Conservation (phyloP, 257 asterid species). For the Solanum appendiculatum region DNA sequence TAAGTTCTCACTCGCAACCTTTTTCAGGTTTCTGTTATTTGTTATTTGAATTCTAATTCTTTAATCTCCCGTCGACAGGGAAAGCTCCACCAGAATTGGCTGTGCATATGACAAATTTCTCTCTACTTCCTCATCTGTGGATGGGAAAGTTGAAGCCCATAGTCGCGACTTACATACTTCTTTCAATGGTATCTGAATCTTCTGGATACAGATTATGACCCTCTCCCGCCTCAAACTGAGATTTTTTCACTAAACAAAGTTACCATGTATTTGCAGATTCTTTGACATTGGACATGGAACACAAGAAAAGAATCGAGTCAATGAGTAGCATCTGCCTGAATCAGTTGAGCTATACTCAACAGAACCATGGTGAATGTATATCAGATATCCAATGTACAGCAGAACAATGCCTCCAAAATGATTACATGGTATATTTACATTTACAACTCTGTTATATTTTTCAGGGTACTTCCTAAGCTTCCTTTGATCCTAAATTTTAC, state of each 20-base stretch:
- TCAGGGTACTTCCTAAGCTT: neutral
- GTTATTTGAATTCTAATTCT: neutral
- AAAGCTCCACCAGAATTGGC: constrained; percentile 24
- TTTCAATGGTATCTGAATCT: constrained; percentile 33
- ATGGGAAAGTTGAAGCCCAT: constrained; percentile 26
- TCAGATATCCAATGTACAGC: constrained; percentile 44
- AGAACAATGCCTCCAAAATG: constrained; percentile 50
- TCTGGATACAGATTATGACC: neutral
- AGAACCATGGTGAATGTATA: constrained; percentile 28
- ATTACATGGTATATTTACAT: constrained; percentile 37
- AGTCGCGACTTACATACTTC: constrained; percentile 23
- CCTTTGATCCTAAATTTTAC: too few species aligned
- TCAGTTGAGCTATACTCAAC: constrained; percentile 32
- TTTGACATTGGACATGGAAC: constrained; percentile 34
- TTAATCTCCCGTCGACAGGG: constrained; percentile 28
- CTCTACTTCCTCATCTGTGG: constrained; percentile 36
- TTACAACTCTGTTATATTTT: neutral
- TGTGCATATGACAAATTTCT: constrained; percentile 26
- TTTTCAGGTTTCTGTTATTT: neutral
- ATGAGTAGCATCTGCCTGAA: constrained; percentile 23
- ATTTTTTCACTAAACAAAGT: neutral
- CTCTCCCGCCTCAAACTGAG: neutral
- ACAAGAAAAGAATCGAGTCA: constrained; percentile 32
- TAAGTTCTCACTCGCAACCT: constrained; percentile 24
- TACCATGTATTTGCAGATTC: constrained; percentile 39